Base-by-base conservation (phyloP, 2,329 filamentous ascomycete species). In the Aspergillus terreus region DNA sequence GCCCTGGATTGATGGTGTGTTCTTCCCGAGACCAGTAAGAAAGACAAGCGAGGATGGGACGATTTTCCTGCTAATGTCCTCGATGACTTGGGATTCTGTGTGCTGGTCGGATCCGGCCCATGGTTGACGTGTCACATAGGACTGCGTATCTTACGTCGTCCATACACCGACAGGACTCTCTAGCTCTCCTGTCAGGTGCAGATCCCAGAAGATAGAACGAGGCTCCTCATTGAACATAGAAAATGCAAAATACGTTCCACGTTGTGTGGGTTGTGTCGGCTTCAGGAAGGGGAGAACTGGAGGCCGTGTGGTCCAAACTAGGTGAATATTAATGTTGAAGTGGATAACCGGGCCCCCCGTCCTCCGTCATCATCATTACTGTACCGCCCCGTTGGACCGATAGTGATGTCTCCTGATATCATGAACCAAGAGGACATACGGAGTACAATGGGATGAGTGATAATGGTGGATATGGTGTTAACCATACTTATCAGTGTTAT, bases 81-180 rank as follows among this genome's bases (percentile, higher is more conserved):
- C 15, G 35, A n/a, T n/a, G 35, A 38, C 35, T n/a, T 38, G 14
- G 6, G 35, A 6, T 43, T 14, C 43, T 36, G 32, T 47, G 40
- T 49, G 35, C 14, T 57, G 48, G 53, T 55, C 43, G 48, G 41
- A 51, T 53, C 17, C 40, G 50, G 50, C 36, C 55, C 55, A 46
- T 49, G 53, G 55, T 55, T 55, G 55, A 55, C 55, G 53, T 57
- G 50, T 57, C 55, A 57, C 45, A 47, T 47, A 44, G 12, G 42
- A 49, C 42, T 44, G 48, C 17, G 47, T 53, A 51, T 47, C 40
- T 35, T 51, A 46, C 21, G 19, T 23, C 27, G 10, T 44, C 23
- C 47, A 6, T 21, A 17, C 38, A 10, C 19, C 35, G 35, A 38
- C 23, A 4, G 35, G 35, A 38, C 15, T n/a, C 10, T 17, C 11